These are phyloP conservation scores for Dacryopinax primogenitus DNA, from an alignment of 768 basidiomycete species.

Conservation along the genomic window DNA sequence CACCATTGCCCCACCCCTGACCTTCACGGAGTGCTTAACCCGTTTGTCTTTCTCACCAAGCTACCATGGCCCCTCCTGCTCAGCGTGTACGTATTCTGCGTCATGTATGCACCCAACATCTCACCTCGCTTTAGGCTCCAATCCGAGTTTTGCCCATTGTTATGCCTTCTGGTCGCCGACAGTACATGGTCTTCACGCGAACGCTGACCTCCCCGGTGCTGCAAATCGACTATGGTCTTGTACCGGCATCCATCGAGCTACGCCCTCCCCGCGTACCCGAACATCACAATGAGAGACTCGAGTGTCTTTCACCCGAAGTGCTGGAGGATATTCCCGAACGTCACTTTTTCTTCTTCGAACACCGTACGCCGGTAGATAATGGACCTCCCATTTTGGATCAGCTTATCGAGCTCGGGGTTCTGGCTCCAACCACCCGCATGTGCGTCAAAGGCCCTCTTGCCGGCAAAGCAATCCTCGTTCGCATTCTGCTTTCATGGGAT, in stretches of 20 bases:
- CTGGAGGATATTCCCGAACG: conserved; percentile 4
- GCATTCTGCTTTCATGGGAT: neutral
- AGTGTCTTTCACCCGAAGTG: neutral
- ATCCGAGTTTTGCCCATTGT: neutral
- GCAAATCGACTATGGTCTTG: neutral
- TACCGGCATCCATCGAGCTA: neutral
- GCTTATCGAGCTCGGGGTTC: neutral
- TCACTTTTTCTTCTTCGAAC: conserved; percentile 7
- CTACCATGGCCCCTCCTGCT: neutral
- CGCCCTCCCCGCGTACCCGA: neutral
- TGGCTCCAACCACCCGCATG: neutral
- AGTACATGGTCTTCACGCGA: neutral
- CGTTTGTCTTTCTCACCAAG: neutral
- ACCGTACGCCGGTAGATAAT: neutral
- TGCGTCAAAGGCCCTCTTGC: conserved; percentile 1
- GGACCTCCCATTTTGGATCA: conserved; percentile 3
- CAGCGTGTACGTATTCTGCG: conserved; percentile 1
- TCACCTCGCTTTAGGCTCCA: neutral
- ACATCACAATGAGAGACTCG: neutral
- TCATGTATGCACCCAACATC: neutral
- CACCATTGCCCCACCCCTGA: neutral
- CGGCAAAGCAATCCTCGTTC: neutral
- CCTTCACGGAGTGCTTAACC: neutral
- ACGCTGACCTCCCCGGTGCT: conserved; percentile 1
- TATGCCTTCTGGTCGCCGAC: neutral